phyloP scores from a whole-genome alignment of 768 basidiomycete genomes.

The Lactarius sanguifluus region DNA sequence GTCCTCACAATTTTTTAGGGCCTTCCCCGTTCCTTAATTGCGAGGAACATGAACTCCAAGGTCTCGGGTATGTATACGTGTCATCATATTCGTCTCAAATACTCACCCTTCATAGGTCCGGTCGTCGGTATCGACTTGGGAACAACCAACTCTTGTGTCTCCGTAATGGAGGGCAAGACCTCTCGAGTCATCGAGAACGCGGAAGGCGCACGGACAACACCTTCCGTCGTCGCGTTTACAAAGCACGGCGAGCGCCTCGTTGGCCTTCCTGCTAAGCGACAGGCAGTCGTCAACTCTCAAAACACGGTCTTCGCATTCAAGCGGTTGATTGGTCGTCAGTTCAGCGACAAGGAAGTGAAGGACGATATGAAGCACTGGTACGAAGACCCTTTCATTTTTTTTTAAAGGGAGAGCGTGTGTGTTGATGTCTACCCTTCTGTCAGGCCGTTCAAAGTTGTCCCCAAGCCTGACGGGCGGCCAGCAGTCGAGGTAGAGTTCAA shows the following conservation, averaged over 20 bases:
- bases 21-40: constrained; percentile 70
- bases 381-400: constrained; percentile 26
- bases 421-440: background rate
- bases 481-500: constrained; percentile 83
- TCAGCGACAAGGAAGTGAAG: constrained; percentile 90
- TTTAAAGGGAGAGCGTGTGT: background rate
- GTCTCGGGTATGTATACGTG: constrained; percentile 62
- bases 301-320: constrained; percentile 96
- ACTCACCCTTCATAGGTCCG: constrained; percentile 51
- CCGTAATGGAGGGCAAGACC: constrained; percentile 94
- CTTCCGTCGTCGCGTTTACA: constrained; percentile 97
- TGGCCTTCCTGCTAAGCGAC: constrained; percentile 95
- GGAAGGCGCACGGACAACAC: constrained; percentile 96
- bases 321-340: constrained; percentile 92
- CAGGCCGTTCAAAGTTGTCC: constrained; percentile 81
- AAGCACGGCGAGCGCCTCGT: constrained; percentile 97
- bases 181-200: constrained; percentile 96
- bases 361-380: constrained; percentile 86
- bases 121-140: constrained; percentile 98
- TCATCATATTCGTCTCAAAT: background rate
- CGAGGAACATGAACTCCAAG: constrained; percentile 95
- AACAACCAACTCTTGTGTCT: constrained; percentile 88
- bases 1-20: constrained; percentile 42
- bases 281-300: constrained; percentile 91
- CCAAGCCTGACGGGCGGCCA: constrained; percentile 71